Percentiles rank a stretch among this genome's conserved stretches.
These are phyloP conservation scores for Amanita subjunquillea DNA, from an alignment of 768 basidiomycete genomes.

Conservation along the genomic window DNA sequence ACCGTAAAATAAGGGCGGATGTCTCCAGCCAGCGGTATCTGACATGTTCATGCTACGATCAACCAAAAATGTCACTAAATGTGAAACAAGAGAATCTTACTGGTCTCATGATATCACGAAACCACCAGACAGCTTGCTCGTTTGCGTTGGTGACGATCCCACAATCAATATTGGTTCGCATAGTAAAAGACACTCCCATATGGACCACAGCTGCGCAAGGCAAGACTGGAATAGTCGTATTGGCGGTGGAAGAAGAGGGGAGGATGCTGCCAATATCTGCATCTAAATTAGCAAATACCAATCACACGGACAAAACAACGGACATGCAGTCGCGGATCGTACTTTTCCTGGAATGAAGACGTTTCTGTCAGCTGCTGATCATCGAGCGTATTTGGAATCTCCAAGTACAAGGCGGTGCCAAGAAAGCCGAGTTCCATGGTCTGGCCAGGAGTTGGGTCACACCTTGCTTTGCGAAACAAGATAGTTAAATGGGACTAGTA, in stretches of 20 bases:
- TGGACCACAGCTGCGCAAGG: constrained; percentile 62
- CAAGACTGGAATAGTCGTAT: constrained; percentile 54
- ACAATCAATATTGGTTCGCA: constrained; percentile 87
- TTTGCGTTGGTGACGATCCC: constrained; percentile 66
- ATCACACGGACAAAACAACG: constrained; percentile 8
- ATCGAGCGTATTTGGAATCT: constrained; percentile 58
- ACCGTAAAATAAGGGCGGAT: constrained; percentile 94
- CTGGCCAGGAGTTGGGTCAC: constrained; percentile 56
- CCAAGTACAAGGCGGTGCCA: constrained; percentile 62
- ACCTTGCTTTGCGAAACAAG: constrained; percentile 52
- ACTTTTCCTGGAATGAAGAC: constrained; percentile 37
- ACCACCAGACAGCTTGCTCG: constrained; percentile 88
- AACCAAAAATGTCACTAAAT: background rate
- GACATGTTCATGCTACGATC: constrained; percentile 1
- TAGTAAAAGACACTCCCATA: constrained; percentile 90
- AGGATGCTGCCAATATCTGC: constrained; percentile 61
- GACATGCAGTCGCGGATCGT: constrained; percentile 44
- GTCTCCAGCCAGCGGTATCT: constrained; percentile 82
- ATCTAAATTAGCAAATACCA: background rate
- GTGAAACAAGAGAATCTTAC: constrained; percentile 24
- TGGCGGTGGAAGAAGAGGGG: constrained; percentile 48
- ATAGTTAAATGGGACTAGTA: constrained; percentile 9
- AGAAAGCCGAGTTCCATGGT: constrained; percentile 77
- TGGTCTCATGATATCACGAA: constrained; percentile 79
- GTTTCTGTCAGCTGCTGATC: constrained; percentile 64